A percentile compares a stretch with the other conserved stretches of the same genome.
Conservation (phyloP, 2,329 filamentous ascomycete species). For the Ascochyta rabiei region DNA sequence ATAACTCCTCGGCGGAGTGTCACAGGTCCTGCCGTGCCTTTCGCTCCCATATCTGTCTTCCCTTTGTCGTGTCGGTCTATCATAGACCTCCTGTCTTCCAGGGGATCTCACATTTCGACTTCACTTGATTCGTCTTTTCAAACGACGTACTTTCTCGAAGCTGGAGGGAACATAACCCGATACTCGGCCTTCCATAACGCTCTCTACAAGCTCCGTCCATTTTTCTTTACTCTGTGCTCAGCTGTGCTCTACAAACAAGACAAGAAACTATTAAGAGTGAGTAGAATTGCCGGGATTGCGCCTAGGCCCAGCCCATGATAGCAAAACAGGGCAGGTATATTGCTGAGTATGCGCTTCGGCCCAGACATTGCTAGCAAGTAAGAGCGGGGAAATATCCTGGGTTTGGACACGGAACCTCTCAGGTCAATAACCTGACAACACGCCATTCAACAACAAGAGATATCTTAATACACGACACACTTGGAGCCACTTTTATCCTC, state of each 20-base stretch:
- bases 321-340: slow-evolving; percentile 13
- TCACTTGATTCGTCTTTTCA: too few relatives aligned
- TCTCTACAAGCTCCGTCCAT: slow-evolving; percentile 7
- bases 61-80: too few relatives aligned
- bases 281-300: slow-evolving; percentile 3
- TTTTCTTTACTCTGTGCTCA: slow-evolving; percentile 13
- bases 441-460: too few relatives aligned
- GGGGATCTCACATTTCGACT: too few relatives aligned
- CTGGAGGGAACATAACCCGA: not conserved
- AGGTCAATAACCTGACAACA: too few relatives aligned
- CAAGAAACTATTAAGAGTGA: not conserved
- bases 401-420: not conserved
- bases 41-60: too few relatives aligned
- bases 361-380: slow-evolving; percentile 4
- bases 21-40: not conserved
- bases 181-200: not conserved
- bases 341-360: slow-evolving; percentile 14
- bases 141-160: too few relatives aligned
- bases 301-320: not conserved
- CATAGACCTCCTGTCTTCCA: too few relatives aligned
- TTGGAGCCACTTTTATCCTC: too few relatives aligned
- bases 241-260: slow-evolving; percentile 17
- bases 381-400: slow-evolving; percentile 1
- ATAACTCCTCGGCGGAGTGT: too few relatives aligned
- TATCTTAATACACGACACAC: too few relatives aligned